Evolutionary conservation across 306 rosid genomes (phyloP).

Genomic region (Prunus davidiana): DNA sequence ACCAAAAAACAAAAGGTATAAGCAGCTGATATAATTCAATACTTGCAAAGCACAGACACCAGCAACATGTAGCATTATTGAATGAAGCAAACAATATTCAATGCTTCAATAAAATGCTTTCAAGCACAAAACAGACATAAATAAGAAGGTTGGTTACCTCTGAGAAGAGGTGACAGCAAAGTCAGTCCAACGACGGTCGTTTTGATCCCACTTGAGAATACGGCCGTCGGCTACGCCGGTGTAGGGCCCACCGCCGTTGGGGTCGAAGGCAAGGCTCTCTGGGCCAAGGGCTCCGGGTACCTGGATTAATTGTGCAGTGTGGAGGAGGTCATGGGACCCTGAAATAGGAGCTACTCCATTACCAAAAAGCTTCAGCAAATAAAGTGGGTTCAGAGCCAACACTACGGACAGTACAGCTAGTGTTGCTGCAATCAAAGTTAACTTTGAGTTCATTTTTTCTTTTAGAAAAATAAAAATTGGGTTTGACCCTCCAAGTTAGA

Average conservation of each 20-base stretch:
- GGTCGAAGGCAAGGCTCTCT: constrained; percentile 80
- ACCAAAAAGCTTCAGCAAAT: constrained; percentile 13
- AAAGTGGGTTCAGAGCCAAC: constrained; percentile 16
- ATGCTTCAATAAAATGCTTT: too few species aligned
- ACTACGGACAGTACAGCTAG: constrained; percentile 35
- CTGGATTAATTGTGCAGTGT: constrained; percentile 34
- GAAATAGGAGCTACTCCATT: constrained; percentile 30
- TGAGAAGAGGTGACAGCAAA: constrained; percentile 71
- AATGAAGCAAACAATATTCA: too few species aligned
- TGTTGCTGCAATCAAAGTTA: constrained; percentile 23
- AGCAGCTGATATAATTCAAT: background rate
- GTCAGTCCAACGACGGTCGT: constrained; percentile 59
- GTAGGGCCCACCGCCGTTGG: constrained; percentile 71
- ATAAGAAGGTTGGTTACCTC: constrained; percentile 37
- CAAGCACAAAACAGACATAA: too few species aligned
- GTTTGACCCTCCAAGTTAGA: too few species aligned
- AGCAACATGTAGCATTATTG: background rate
- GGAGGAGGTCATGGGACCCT: constrained; percentile 52
- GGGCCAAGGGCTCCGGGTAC: constrained; percentile 72
- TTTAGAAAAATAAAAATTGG: background rate
- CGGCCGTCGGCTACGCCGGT: constrained; percentile 93
- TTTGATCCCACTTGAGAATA: constrained; percentile 70
- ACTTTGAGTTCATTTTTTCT: constrained; percentile 25
- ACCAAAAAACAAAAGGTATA: background rate
- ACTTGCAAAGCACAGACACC: background rate